Conservation (phyloP, 495 filamentous ascomycete species). For the Bryoglossum gracile region DNA sequence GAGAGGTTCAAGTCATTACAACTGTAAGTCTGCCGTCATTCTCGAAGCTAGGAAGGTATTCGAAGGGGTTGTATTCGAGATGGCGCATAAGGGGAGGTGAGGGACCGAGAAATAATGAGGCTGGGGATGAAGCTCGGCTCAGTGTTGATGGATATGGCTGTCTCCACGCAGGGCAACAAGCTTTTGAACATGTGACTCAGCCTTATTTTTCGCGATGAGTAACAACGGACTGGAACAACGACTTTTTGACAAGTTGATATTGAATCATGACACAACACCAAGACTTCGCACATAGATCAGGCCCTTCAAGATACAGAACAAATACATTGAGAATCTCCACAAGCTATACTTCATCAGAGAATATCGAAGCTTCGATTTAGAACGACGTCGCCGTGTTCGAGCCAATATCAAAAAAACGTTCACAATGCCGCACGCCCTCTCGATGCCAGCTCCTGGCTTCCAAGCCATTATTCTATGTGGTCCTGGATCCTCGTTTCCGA, state of each 20-base stretch:
- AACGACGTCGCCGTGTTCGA: too few relatives aligned
- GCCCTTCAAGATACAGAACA: background rate
- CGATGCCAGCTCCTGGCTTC: constrained; percentile 70
- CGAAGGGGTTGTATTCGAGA: background rate
- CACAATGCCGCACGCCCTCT: constrained; percentile 61
- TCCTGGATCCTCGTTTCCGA: constrained; percentile 81
- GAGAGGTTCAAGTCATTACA: constrained; percentile 7
- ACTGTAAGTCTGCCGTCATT: constrained; percentile 6
- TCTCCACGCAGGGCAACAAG: constrained; percentile 12
- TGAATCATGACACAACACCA: background rate
- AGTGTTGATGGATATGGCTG: constrained; percentile 22
- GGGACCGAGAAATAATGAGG: constrained; percentile 12
- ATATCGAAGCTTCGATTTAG: too few relatives aligned
- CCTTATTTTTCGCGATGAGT: background rate
- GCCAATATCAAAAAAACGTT: too few relatives aligned
- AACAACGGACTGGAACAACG: background rate
- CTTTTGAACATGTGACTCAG: constrained; percentile 7
- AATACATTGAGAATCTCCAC: too few relatives aligned
- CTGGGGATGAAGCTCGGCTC: constrained; percentile 17
- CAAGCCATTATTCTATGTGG: constrained; percentile 93
- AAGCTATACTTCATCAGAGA: too few relatives aligned
- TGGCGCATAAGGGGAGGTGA: background rate
- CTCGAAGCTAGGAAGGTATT: background rate
- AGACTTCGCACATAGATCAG: background rate
- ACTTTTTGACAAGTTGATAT: constrained; percentile 2